Conservation (phyloP, 2,329 filamentous ascomycete genomes). For the Colletotrichum agaves region DNA sequence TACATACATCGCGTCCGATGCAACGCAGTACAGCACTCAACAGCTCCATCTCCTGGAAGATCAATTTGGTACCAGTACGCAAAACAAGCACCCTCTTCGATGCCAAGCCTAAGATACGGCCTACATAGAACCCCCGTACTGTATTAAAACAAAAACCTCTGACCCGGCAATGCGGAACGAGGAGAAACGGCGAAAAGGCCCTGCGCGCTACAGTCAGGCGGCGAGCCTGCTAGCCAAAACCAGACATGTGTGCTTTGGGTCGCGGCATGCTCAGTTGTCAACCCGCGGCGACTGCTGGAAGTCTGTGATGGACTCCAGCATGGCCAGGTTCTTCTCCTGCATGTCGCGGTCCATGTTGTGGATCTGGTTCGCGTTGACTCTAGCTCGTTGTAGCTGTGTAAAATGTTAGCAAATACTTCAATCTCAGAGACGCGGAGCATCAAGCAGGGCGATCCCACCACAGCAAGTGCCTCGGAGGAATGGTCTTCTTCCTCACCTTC, state of each 20-base stretch:
- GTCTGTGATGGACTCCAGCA: conserved; percentile 41
- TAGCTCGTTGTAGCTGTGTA: conserved; percentile 41
- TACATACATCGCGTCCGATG: conserved; percentile 31
- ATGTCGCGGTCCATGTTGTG: conserved; percentile 66
- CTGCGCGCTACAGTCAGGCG: conserved; percentile 17
- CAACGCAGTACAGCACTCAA: conserved; percentile 16
- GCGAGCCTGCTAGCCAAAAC: conserved; percentile 27
- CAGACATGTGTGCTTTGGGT: background rate
- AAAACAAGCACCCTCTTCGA: conserved; percentile 27
- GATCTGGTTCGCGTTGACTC: conserved; percentile 59
- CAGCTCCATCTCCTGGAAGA: conserved; percentile 17
- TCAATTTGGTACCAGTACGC: conserved; percentile 27
- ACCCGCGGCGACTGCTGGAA: conserved; percentile 33
- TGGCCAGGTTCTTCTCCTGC: conserved; percentile 62
- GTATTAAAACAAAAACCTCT: conserved; percentile 35
- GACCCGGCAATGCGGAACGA: conserved; percentile 26
- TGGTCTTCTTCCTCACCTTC: conserved; percentile 73
- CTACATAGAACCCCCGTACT: conserved; percentile 13
- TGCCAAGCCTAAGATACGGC: background rate
- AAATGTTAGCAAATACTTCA: conserved; percentile 39
- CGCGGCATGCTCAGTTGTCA: conserved; percentile 20
- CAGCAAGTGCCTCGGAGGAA: conserved; percentile 73
- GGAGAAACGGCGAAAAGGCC: conserved; percentile 30
- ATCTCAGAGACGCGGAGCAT: conserved; percentile 46
- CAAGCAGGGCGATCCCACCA: conserved; percentile 69